phyloP scores from a whole-genome alignment of 371 early-diverging fungal species.

The Apophysomyces sp. region DNA sequence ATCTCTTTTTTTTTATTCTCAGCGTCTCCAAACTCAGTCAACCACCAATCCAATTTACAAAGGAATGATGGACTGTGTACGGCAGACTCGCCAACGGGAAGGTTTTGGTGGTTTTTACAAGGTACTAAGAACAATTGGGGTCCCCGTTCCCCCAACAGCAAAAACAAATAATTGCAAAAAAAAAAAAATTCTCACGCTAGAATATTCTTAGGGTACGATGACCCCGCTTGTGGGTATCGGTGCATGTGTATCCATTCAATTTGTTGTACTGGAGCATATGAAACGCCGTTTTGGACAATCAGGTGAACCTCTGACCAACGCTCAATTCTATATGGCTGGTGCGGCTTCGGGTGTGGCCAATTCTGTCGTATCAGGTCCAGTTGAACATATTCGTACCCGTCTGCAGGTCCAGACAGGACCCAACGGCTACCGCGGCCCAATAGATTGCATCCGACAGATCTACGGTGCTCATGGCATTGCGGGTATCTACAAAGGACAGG shows the following conservation, averaged over 20 bases:
- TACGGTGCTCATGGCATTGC: slow-evolving; percentile 66
- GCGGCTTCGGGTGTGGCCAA: slow-evolving; percentile 81
- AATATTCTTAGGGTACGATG: slow-evolving; percentile 58
- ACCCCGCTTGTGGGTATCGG: slow-evolving; percentile 81
- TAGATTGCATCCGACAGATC: slow-evolving; percentile 76
- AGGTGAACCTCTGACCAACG: slow-evolving; percentile 44
- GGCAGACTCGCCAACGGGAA: slow-evolving; percentile 68
- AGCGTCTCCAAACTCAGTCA: slow-evolving; percentile 86
- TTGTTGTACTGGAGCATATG: slow-evolving; percentile 71
- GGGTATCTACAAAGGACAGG: slow-evolving; percentile 85
- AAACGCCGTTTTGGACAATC: slow-evolving; percentile 62
- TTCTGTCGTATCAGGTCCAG: slow-evolving; percentile 81
- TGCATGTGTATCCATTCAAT: slow-evolving; percentile 83
- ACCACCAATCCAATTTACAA: slow-evolving; percentile 62
- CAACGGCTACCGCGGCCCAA: slow-evolving; percentile 60
- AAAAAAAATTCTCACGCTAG: slow-evolving; percentile 5
- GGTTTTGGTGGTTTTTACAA: slow-evolving; percentile 78
- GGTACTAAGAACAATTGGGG: slow-evolving; percentile 20
- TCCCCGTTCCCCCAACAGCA: neutral
- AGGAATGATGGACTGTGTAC: slow-evolving; percentile 76
- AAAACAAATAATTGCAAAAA: neutral
- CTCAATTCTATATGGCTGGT: slow-evolving; percentile 78
- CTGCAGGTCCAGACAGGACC: slow-evolving; percentile 70
- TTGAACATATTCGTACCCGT: slow-evolving; percentile 83
- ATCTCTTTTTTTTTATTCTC: slow-evolving; percentile 9